phyloP scores from a whole-genome alignment of 306 rosid genomes.

The Quercus parvula region DNA sequence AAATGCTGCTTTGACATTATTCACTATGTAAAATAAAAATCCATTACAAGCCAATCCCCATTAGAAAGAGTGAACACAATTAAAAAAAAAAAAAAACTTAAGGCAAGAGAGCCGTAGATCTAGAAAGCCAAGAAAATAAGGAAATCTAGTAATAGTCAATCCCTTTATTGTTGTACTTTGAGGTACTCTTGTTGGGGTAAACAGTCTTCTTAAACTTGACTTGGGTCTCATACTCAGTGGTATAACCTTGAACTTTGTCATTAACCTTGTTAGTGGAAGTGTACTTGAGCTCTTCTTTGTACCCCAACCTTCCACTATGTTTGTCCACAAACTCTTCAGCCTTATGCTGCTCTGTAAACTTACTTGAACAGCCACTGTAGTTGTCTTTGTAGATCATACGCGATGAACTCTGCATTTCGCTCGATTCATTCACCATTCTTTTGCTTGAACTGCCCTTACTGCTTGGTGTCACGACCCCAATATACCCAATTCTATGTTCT shows the following conservation, averaged over 20 bases:
- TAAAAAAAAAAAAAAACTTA: too few species aligned
- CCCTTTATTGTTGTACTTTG: neutral
- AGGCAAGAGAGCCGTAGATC: too few species aligned
- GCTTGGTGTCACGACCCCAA: too few species aligned
- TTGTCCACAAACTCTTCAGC: conserved; percentile 3
- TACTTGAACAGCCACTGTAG: neutral
- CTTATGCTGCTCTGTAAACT: neutral
- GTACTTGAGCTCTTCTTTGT: conserved; percentile 7
- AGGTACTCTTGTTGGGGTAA: too few species aligned
- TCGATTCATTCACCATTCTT: neutral
- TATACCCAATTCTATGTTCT: too few species aligned
- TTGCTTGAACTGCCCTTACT: too few species aligned
- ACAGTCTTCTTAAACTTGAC: too few species aligned
- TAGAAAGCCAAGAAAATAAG: too few species aligned
- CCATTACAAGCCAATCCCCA: too few species aligned
- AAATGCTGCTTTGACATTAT: too few species aligned
- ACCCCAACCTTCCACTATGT: neutral
- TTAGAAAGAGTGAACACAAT: too few species aligned
- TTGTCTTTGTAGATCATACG: neutral
- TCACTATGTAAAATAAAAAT: too few species aligned
- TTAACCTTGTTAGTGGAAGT: neutral
- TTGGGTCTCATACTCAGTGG: conserved; percentile 1
- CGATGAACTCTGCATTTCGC: neutral
- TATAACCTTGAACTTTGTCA: neutral
- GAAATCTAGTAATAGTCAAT: neutral